phyloP scores from a whole-genome alignment of 2,329 filamentous ascomycete genomes.

The Pseudocercospora macadamiae region DNA sequence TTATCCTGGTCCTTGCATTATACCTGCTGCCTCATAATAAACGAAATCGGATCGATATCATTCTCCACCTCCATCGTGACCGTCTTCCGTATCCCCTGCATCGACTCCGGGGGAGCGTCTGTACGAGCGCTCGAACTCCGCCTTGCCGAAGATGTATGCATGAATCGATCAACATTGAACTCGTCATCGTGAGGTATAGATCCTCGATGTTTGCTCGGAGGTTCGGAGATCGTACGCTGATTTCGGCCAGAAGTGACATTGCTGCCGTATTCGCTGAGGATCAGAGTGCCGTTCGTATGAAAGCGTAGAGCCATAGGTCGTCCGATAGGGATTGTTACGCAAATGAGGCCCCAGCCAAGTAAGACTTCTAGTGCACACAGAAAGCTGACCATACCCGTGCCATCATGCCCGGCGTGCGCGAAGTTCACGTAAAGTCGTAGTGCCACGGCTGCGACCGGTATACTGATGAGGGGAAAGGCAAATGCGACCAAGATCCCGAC shows the following conservation, averaged over 20 bases:
- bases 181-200: not conserved
- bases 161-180: slow-evolving; percentile 5
- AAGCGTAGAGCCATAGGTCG: slow-evolving; percentile 2
- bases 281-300: slow-evolving; percentile 2
- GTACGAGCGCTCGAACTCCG: not conserved
- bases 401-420: not conserved
- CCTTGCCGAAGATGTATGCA: not conserved
- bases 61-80: slow-evolving; percentile 6
- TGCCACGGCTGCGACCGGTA: not conserved
- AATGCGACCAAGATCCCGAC: slow-evolving; percentile 5
- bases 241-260: not conserved
- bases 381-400: slow-evolving; percentile 3
- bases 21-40: not conserved
- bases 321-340: not conserved
- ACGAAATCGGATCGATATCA: not conserved
- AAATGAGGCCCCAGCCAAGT: slow-evolving; percentile 7
- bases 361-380: slow-evolving; percentile 2
- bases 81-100: not conserved
- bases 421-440: not conserved
- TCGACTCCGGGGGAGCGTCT: not conserved
- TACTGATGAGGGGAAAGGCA: not conserved
- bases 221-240: not conserved
- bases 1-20: too few species aligned
- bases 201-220: not conserved
- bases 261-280: slow-evolving; percentile 6